These are phyloP conservation scores for Leccinum subgranulosum DNA, from an alignment of 768 basidiomycete genomes.

Conservation along the genomic window DNA sequence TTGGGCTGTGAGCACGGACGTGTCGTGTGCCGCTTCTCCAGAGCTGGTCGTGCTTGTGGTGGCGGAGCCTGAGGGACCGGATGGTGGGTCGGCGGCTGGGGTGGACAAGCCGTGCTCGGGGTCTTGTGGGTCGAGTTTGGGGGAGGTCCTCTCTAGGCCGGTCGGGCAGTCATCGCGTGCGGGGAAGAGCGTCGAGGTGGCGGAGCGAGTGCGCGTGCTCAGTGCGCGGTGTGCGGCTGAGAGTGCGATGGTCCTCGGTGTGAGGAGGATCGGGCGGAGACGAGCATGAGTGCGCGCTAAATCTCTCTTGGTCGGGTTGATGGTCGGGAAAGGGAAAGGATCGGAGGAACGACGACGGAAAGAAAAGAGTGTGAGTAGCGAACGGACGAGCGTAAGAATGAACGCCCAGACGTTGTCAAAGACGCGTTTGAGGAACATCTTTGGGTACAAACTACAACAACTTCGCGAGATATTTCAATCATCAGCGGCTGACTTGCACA, in stretches of 20 bases:
- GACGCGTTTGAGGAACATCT: constrained; percentile 15
- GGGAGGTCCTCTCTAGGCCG: constrained; percentile 14
- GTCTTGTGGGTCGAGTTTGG: constrained; percentile 15
- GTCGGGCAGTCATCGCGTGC: background rate
- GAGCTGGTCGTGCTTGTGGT: background rate
- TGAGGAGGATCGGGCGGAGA: constrained; percentile 22
- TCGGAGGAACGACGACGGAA: constrained; percentile 9
- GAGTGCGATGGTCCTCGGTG: constrained; percentile 8
- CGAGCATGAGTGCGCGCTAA: constrained; percentile 12
- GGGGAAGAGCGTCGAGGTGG: constrained; percentile 12
- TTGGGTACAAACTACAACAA: background rate
- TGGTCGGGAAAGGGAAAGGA: constrained; percentile 8
- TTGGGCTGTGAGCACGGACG: constrained; percentile 7
- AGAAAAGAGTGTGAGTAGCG: constrained; percentile 21
- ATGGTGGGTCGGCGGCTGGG: background rate
- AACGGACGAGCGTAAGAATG: constrained; percentile 28
- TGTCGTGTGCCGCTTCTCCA: constrained; percentile 10
- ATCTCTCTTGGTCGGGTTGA: constrained; percentile 1
- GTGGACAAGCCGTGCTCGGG: constrained; percentile 16
- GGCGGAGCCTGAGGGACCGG: background rate
- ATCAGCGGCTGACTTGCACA: background rate
- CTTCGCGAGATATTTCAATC: constrained; percentile 5
- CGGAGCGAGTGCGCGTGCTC: constrained; percentile 9
- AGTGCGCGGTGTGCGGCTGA: background rate
- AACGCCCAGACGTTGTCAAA: constrained; percentile 22